Conservation (phyloP, 495 filamentous ascomycete species). For the Jackrogersella multiformis region DNA sequence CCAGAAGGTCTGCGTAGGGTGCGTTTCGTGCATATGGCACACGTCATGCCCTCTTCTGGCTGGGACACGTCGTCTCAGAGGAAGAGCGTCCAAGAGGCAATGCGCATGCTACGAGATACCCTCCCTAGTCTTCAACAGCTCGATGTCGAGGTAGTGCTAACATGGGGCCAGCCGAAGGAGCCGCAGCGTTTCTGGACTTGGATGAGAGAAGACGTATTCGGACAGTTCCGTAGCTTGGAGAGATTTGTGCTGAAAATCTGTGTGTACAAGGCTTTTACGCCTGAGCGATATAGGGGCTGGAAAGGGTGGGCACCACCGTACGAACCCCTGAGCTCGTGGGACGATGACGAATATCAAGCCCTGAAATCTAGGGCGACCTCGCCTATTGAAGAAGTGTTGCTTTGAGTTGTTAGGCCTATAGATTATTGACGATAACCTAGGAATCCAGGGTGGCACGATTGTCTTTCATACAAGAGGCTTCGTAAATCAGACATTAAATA, state of each 20-base stretch:
- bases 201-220: slow-evolving; percentile 26
- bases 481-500: slow-evolving; percentile 2
- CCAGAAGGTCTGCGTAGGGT: slow-evolving; percentile 33
- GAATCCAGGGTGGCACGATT: not conserved
- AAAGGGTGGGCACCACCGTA: slow-evolving; percentile 3
- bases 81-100: slow-evolving; percentile 7
- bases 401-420: not conserved
- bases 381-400: not conserved
- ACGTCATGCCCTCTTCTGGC: slow-evolving; percentile 2
- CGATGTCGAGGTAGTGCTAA: slow-evolving; percentile 32
- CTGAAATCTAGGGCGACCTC: slow-evolving; percentile 19
- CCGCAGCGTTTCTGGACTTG: slow-evolving; percentile 29
- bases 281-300: not conserved
- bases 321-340: slow-evolving; percentile 22
- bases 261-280: slow-evolving; percentile 15
- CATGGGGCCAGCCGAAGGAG: slow-evolving; percentile 31
- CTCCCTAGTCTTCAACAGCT: slow-evolving; percentile 27
- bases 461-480: not conserved
- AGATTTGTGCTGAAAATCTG: slow-evolving; percentile 32
- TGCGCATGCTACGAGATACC: slow-evolving; percentile 7
- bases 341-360: slow-evolving; percentile 27
- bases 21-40: slow-evolving; percentile 28
- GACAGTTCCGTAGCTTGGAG: slow-evolving; percentile 27
- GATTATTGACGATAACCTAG: not conserved
- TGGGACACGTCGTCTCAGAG: slow-evolving; percentile 17